These are phyloP conservation scores for Blastocystis sp. DNA, from an alignment of 352 stramenopile species.

Conservation along the genomic window DNA sequence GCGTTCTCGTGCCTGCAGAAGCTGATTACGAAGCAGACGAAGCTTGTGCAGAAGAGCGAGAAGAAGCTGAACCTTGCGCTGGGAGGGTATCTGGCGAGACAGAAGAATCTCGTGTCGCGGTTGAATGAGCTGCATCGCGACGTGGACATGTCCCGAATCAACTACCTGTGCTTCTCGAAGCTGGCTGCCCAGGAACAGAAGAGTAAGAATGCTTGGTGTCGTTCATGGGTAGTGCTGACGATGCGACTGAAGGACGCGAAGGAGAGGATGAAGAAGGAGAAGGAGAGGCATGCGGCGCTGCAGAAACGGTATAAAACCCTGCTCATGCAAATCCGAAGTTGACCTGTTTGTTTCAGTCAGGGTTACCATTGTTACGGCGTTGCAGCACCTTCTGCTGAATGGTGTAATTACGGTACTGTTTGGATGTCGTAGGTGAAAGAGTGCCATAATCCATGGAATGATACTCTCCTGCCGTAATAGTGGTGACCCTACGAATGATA, in stretches of 20 bases:
- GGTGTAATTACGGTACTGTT: too few relatives aligned
- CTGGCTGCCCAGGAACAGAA: neutral
- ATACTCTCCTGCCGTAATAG: too few relatives aligned
- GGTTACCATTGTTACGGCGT: too few relatives aligned
- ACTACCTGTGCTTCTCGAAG: conserved; percentile 13
- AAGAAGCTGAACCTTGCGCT: neutral
- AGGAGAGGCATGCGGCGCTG: neutral
- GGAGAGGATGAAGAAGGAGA: conserved; percentile 12
- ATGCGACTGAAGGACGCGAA: neutral
- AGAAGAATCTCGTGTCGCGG: neutral
- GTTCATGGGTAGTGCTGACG: neutral
- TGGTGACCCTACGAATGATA: too few relatives aligned
- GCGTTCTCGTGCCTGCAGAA: neutral
- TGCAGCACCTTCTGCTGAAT: too few relatives aligned
- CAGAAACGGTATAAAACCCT: conserved; percentile 30
- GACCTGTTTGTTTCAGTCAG: too few relatives aligned
- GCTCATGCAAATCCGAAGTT: neutral
- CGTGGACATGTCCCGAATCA: conserved; percentile 7
- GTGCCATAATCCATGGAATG: too few relatives aligned
- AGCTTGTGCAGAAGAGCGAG: neutral
- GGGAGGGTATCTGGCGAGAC: neutral
- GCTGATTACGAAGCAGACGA: conserved; percentile 15
- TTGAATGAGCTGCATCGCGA: neutral
- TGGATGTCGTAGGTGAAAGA: too few relatives aligned
- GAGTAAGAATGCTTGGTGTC: neutral